Evolutionary conservation across 495 filamentous ascomycete genomes (phyloP).

Genomic region (Glonium stellatum): DNA sequence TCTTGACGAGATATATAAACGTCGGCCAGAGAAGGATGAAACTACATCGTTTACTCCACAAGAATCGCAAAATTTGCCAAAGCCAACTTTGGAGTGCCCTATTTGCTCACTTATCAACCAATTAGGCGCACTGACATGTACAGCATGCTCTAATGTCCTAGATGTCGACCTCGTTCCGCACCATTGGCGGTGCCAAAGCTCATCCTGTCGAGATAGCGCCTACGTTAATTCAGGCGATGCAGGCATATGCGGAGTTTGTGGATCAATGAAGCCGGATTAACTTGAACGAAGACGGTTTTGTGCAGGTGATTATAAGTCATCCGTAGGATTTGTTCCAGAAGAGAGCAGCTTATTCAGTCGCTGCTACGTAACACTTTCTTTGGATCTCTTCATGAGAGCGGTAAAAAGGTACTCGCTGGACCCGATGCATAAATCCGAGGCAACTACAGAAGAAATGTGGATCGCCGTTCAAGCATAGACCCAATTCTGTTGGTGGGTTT

Average conservation of each 20-base stretch:
- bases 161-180: slow-evolving; percentile 41
- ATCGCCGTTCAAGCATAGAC: no score
- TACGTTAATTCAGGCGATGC: slow-evolving; percentile 62
- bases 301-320: no score
- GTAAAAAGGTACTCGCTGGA: no score
- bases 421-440: no score
- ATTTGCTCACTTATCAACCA: slow-evolving; percentile 60
- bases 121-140: slow-evolving; percentile 46
- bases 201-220: slow-evolving; percentile 43
- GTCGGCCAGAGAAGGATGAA: slow-evolving; percentile 2
- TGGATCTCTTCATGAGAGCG: no score
- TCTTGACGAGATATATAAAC: slow-evolving; percentile 19
- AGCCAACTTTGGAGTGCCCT: slow-evolving; percentile 39
- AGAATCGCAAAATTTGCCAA: not conserved
- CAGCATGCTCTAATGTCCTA: slow-evolving; percentile 60
- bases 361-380: no score
- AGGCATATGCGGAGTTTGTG: slow-evolving; percentile 61
- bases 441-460: no score
- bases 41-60: slow-evolving; percentile 1
- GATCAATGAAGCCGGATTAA: slow-evolving; percentile 30
- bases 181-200: slow-evolving; percentile 55
- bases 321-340: no score
- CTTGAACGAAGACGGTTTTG: no score
- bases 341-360: no score
- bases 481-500: no score